These are phyloP conservation scores for Trichoderma afroharzianum DNA, from an alignment of 2,329 filamentous ascomycete species.

Conservation along the genomic window DNA sequence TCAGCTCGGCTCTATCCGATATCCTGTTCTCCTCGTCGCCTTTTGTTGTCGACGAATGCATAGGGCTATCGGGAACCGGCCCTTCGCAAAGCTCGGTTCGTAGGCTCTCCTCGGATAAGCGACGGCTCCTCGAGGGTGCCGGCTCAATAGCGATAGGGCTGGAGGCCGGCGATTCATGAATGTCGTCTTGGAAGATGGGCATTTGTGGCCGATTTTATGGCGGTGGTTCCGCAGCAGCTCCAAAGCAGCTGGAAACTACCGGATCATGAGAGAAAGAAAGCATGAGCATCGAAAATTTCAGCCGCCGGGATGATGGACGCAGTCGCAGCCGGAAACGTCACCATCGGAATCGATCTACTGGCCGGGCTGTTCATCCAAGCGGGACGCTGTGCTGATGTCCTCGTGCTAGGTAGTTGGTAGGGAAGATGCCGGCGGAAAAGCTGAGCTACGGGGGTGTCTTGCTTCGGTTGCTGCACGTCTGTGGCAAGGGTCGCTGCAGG, in stretches of 20 bases:
- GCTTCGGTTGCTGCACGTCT: not conserved
- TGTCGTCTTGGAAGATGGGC: slow-evolving; percentile 57
- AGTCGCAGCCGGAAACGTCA: slow-evolving; percentile 8
- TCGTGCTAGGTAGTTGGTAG: not conserved
- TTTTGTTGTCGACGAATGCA: slow-evolving; percentile 23
- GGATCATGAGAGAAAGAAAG: slow-evolving; percentile 2
- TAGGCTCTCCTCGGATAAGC: slow-evolving; percentile 57
- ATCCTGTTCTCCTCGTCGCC: slow-evolving; percentile 32
- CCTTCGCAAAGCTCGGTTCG: slow-evolving; percentile 60
- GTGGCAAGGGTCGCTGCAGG: not conserved
- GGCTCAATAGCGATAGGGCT: slow-evolving; percentile 19
- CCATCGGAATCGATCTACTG: slow-evolving; percentile 13
- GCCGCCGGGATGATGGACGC: slow-evolving; percentile 12
- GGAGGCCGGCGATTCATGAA: slow-evolving; percentile 32
- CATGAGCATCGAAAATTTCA: not conserved
- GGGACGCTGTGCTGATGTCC: not conserved
- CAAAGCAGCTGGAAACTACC: not conserved
- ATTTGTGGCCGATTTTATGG: slow-evolving; percentile 34
- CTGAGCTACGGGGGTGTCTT: not conserved
- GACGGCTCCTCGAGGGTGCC: slow-evolving; percentile 24
- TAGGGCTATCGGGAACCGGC: slow-evolving; percentile 44
- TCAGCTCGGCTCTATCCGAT: slow-evolving; percentile 71
- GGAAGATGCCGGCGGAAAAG: not conserved
- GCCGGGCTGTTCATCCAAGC: slow-evolving; percentile 10
- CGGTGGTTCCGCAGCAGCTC: slow-evolving; percentile 21